Conservation (phyloP, 225 moss, liverwort and hornwort species). For the Pseudisothecium myosuroides region DNA sequence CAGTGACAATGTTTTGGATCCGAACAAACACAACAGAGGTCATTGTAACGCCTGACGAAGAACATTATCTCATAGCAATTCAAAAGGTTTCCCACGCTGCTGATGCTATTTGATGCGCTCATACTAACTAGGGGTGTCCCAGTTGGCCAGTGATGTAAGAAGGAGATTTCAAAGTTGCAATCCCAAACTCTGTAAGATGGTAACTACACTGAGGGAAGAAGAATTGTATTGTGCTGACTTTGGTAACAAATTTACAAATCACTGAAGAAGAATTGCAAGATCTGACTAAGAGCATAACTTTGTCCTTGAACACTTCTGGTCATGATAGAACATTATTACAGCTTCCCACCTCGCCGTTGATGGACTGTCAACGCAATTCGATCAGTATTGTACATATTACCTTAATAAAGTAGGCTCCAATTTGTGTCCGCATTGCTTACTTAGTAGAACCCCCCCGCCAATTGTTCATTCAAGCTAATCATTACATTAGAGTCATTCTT, state of each 20-base stretch:
- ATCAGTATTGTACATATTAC: neutral
- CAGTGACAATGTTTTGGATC: conserved; percentile 24
- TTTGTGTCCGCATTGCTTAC: neutral
- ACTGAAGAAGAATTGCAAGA: neutral
- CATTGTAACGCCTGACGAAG: conserved; percentile 16
- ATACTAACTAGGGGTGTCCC: neutral
- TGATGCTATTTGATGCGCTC: neutral
- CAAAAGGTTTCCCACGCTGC: neutral
- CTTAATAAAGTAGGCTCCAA: neutral
- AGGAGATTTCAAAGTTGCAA: neutral
- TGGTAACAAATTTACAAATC: neutral
- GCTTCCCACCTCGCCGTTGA: neutral
- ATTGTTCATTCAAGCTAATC: neutral
- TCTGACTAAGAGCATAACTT: neutral
- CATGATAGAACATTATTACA: neutral
- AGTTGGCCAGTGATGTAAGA: neutral
- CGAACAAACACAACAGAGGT: conserved; percentile 14
- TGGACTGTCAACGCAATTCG: neutral
- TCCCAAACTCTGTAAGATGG: neutral
- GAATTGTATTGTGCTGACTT: neutral
- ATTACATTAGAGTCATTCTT: neutral
- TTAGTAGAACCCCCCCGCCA: too few species aligned
- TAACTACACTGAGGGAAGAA: neutral
- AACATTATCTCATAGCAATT: neutral
- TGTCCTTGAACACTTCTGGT: neutral